Evolutionary conservation across 2,329 filamentous ascomycete genomes (phyloP), one percentile per base, ranked within the genome.

Genomic region (Diplodia intermedia): DNA sequence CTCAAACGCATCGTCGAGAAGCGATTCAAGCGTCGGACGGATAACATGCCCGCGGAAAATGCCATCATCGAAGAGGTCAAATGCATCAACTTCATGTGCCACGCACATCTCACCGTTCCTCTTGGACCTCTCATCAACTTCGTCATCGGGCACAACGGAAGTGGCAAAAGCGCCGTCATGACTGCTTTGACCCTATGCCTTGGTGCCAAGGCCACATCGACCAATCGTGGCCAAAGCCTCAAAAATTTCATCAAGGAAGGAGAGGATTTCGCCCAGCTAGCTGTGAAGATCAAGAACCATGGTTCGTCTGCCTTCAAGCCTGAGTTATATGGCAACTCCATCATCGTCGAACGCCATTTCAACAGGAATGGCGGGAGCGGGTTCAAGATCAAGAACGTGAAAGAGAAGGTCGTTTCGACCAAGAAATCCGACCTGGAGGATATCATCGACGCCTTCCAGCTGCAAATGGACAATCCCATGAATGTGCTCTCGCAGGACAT

Each of bases 51-150:
- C 1, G 90, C 92, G 0, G 91, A 96, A 49, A 90, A 91, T 72
- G 94, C 93, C 1, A 94, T 98, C 66, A 90, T 98, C 56, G 91
- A 97, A 78, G 90, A 90, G 70, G 91, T 98, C 67, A 91, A 89
- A 47, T 96, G 93, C 77, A 87, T 89, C 73, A 97, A 97, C 78
- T 98, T 98, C 80, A 98, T 98, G 95, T 98, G 94, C 75, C 95
- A 99, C 77, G 84, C 89, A 54, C 89, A 90, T 67, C 86, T 98
- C 20, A 88, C 90, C 53, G 91, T 97, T 69, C 87, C 91, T 68
- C 84, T 99, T n/a, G 95, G 95, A 0, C 95, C 95, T 0, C 83
- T 97, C 47, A 96, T 99, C 79, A 99, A 99, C 79, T 99, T 99
- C 80, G 94, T 99, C 70, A 94, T 97, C 67, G 95, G 95, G 18